Evolutionary conservation across 768 basidiomycete genomes (phyloP).

Genomic region (Boletus pseudopeckii): DNA sequence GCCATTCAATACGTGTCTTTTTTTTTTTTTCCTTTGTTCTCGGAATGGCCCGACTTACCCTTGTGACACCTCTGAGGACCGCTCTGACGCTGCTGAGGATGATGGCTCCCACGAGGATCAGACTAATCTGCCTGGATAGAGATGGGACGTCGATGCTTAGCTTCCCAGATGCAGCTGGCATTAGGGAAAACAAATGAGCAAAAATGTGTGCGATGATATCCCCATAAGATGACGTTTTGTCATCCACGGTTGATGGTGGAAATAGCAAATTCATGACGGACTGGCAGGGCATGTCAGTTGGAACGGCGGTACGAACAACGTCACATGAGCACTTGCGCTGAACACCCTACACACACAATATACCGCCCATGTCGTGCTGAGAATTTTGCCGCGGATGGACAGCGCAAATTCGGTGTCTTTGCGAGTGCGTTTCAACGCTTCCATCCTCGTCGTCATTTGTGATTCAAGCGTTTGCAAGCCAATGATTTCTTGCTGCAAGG

Average conservation of each 20-base stretch:
- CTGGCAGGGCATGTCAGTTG: constrained; percentile 24
- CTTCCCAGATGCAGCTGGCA: constrained; percentile 33
- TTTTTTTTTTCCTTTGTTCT: not conserved
- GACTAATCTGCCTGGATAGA: constrained; percentile 55
- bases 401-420: constrained; percentile 46
- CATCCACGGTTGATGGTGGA: constrained; percentile 32
- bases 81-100: constrained; percentile 69
- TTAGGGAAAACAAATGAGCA: constrained; percentile 38
- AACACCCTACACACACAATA: constrained; percentile 65
- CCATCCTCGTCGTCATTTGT: constrained; percentile 60
- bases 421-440: constrained; percentile 46
- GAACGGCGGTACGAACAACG: constrained; percentile 2
- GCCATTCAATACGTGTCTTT: not conserved
- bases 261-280: constrained; percentile 34
- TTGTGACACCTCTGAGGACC: constrained; percentile 65
- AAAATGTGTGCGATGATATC: constrained; percentile 41
- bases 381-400: constrained; percentile 54
- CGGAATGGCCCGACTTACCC: constrained; percentile 36
- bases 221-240: constrained; percentile 41
- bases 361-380: constrained; percentile 54
- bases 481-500: constrained; percentile 51
- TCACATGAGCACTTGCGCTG: constrained; percentile 44
- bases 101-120: constrained; percentile 71
- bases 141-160: constrained; percentile 35
- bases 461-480: constrained; percentile 67